A percentile compares a stretch with the other conserved stretches of the same genome.
Conservation (phyloP, 1,284 basidiomycete species). For the Papiliotrema terrestris region DNA sequence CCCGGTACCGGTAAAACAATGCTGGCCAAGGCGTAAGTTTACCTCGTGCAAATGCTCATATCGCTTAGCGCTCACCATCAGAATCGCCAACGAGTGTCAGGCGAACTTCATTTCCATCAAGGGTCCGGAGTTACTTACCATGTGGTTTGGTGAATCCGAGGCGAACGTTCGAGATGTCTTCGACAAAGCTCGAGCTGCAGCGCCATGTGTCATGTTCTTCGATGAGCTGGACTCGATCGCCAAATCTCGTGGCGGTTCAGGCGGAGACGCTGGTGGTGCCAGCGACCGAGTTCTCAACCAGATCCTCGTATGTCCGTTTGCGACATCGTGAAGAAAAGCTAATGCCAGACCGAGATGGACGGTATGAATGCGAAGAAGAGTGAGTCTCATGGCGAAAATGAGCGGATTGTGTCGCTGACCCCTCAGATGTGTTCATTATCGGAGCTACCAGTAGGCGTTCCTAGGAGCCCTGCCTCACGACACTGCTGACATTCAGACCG, state of each 20-base stretch:
- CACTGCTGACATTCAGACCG: conserved; percentile 55
- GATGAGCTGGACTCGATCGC: conserved; percentile 99
- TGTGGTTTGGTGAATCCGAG: conserved; percentile 99
- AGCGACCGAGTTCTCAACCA: conserved; percentile 97
- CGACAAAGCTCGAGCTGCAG: conserved; percentile 98
- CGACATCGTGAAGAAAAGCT: conserved; percentile 16
- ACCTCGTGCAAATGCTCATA: too few species aligned
- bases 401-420: background rate
- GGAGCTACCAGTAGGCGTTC: conserved; percentile 71
- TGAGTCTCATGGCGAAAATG: conserved; percentile 12
- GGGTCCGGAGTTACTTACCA: conserved; percentile 94
- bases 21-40: conserved; percentile 97
- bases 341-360: conserved; percentile 85
- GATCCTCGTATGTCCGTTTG: conserved; percentile 57
- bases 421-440: conserved; percentile 83
- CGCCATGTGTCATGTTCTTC: conserved; percentile 99
- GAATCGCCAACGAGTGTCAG: conserved; percentile 97
- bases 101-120: conserved; percentile 67
- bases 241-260: conserved; percentile 87
- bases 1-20: conserved; percentile 98
- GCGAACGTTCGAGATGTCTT: conserved; percentile 99
- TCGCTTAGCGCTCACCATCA: conserved; percentile 91
- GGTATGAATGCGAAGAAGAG: conserved; percentile 99
- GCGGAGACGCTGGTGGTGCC: conserved; percentile 84
- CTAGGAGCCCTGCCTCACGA: background rate